phyloP scores from a whole-genome alignment of 495 filamentous ascomycete species.

The Penicillium robsamsonii region DNA sequence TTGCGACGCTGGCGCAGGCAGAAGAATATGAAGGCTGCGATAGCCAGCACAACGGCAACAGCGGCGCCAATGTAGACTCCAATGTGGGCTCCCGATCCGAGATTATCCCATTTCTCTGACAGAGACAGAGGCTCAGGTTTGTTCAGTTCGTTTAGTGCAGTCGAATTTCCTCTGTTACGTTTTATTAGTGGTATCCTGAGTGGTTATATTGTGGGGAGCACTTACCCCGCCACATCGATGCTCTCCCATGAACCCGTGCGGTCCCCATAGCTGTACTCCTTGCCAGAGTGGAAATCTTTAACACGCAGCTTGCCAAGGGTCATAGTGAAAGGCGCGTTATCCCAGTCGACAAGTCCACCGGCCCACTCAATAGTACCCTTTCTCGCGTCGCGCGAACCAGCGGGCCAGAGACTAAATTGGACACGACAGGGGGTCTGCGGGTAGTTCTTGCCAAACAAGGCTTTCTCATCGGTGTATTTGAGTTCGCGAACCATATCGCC shows the following conservation, averaged over 20 bases:
- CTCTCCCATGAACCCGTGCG: constrained; percentile 34
- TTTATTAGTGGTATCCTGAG: not conserved
- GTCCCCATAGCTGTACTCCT: constrained; percentile 40
- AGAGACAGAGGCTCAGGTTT: constrained; percentile 41
- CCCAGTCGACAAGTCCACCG: constrained; percentile 62
- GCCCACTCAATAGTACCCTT: constrained; percentile 43
- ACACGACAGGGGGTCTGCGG: constrained; percentile 87
- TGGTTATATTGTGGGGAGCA: constrained; percentile 8
- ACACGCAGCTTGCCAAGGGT: constrained; percentile 51
- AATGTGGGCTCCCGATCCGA: constrained; percentile 53
- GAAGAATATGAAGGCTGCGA: constrained; percentile 53
- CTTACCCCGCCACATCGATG: constrained; percentile 52
- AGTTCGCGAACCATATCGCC: constrained; percentile 68
- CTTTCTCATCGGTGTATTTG: constrained; percentile 47
- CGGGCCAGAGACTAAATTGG: constrained; percentile 78
- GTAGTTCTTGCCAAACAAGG: constrained; percentile 60
- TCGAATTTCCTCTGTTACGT: constrained; percentile 56
- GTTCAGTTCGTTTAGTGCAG: constrained; percentile 34
- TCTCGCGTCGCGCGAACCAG: constrained; percentile 62
- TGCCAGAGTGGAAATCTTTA: constrained; percentile 38
- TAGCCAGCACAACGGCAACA: constrained; percentile 49
- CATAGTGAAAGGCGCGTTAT: constrained; percentile 68
- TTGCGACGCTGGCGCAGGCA: constrained; percentile 65
- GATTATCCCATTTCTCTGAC: constrained; percentile 57
- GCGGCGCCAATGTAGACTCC: constrained; percentile 56